Conservation (phyloP, 192 early-diverging fungal genomes). For the Backusella mclennaniae region DNA sequence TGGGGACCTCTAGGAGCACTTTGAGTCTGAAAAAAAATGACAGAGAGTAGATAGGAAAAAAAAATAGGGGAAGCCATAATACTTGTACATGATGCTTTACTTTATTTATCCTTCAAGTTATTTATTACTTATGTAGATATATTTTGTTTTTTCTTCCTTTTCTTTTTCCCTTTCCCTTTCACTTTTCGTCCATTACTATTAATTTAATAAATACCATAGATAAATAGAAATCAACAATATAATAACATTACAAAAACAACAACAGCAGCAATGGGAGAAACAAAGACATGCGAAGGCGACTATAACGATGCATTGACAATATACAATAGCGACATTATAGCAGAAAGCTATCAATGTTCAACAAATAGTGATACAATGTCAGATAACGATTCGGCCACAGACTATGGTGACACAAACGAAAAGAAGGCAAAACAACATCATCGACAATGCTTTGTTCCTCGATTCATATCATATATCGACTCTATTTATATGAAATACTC, state of each 20-base stretch:
- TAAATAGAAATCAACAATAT: not conserved
- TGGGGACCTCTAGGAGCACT: not conserved
- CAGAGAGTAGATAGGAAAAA: not conserved
- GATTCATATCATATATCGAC: not conserved
- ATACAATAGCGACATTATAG: not conserved
- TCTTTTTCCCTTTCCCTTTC: not conserved
- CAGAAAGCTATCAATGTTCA: not conserved
- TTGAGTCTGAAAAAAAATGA: not conserved
- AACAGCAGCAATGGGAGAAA: not conserved
- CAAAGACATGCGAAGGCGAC: not conserved
- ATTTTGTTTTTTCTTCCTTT: not conserved
- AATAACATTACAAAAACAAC: too few species aligned
- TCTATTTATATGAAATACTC: slow-evolving; percentile 15
- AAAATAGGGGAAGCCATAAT: not conserved
- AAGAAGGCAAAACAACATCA: not conserved
- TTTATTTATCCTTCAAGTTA: slow-evolving; percentile 7
- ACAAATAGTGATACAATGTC: not conserved
- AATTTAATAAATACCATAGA: not conserved
- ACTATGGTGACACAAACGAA: not conserved
- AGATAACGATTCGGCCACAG: not conserved
- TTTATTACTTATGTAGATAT: slow-evolving; percentile 8
- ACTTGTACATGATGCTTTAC: slow-evolving; percentile 4
- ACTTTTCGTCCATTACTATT: not conserved
- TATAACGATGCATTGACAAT: not conserved
- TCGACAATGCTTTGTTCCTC: not conserved